Evolutionary conservation across 2,329 filamentous ascomycete genomes (phyloP).

Genomic region (Ophiostoma triangulosporum): DNA sequence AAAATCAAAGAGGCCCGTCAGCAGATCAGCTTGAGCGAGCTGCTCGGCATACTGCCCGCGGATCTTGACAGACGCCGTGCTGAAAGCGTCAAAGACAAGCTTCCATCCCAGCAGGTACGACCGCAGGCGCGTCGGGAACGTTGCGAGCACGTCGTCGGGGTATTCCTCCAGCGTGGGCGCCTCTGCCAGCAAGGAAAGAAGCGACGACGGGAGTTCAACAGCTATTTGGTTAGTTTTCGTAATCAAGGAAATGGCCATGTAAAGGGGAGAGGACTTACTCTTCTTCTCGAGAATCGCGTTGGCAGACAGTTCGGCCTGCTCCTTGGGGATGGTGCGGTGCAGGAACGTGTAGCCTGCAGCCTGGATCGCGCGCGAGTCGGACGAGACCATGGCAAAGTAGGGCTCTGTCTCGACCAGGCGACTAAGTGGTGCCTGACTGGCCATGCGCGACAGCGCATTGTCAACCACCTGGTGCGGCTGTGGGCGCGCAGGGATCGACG

Average conservation of each 20-base stretch:
- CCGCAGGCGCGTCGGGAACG: slow-evolving; percentile 56
- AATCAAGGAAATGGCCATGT: too few relatives aligned
- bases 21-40: slow-evolving; percentile 59
- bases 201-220: slow-evolving; percentile 66
- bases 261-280: background rate
- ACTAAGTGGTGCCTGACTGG: slow-evolving; percentile 48
- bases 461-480: slow-evolving; percentile 65
- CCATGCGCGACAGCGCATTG: slow-evolving; percentile 58
- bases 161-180: slow-evolving; percentile 58
- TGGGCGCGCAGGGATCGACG: background rate
- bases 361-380: slow-evolving; percentile 62
- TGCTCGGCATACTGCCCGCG: slow-evolving; percentile 68
- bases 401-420: slow-evolving; percentile 50
- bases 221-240: slow-evolving; percentile 19
- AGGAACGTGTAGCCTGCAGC: slow-evolving; percentile 69
- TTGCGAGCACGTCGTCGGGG: slow-evolving; percentile 48
- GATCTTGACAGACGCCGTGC: slow-evolving; percentile 65
- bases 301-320: slow-evolving; percentile 71
- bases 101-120: slow-evolving; percentile 84
- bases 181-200: slow-evolving; percentile 72
- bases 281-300: slow-evolving; percentile 59
- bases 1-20: slow-evolving; percentile 60
- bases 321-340: slow-evolving; percentile 61
- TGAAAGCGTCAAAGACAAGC: slow-evolving; percentile 76
- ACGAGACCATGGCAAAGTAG: slow-evolving; percentile 63